Base-by-base conservation (phyloP, 768 basidiomycete species). In the Clitopilus passeckerianus region DNA sequence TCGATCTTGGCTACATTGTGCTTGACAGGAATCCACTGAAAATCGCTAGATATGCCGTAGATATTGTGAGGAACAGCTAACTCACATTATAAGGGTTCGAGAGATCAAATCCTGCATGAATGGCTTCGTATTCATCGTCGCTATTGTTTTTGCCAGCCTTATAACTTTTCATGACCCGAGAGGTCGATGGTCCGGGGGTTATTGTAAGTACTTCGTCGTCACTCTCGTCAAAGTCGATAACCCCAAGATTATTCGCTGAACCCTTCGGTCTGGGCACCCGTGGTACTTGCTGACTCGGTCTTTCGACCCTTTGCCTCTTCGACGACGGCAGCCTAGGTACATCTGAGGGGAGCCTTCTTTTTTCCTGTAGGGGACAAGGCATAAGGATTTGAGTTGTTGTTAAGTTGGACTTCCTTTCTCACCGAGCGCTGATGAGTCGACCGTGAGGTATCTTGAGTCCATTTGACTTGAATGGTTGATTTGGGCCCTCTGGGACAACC, bases 51-150 rank as follows among this genome's bases (percentile, higher is more conserved):
- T 5, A 22, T 5, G 22, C 12, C 16, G 46, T 46, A 46, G 16
- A 1, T 22, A 6, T 15, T 34, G 12, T 16, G 20, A n/a, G 15
- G 23, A 44, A 15, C n/a, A 27, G 18, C 6, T 22, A 27, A 52
- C 16, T 34, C 20, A 64, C 64, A 10, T 60, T 63, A 1, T 65
- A 61, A 30, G 63, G 61, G 60, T 73, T 61, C 20, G 65, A 61
- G 10, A 74, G 30, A 46, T 71, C 70, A 14, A 69, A 67, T 4
- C 70, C 71, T 3, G 63, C 58, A 52, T 64, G 64, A 27, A 65
- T 54, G 55, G 61, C 65, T 30, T 65, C 65, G 53, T 66, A 65
- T 10, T 66, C 59, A 16, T 64, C 61, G 22, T 66, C 63, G 7
- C 62, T 65, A 9, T 34, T 59, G 59, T 56, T 61, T 9, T 22